Evolutionary conservation across 225 moss, liverwort and hornwort species (phyloP), one percentile per base, ranked within the genome.

Genomic region (Polytrichum commune): DNA sequence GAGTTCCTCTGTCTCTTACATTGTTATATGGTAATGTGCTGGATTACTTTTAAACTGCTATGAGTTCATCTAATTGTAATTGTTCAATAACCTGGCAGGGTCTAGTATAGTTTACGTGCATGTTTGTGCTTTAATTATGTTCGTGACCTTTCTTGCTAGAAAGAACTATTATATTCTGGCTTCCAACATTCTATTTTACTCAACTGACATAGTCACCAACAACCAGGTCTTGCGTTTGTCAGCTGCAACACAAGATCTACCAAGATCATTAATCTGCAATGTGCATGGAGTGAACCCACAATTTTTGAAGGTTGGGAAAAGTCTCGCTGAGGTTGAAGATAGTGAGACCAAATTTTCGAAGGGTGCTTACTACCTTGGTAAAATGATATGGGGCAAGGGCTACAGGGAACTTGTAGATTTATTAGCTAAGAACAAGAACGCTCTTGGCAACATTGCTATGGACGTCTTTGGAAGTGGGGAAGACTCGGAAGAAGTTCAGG

Each of bases 311-410:
- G 85, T 90, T 69, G 92, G 96, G 57, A 90, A 89, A 69, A 75
- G 65, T 68, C 60, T 93, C 25, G 80, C 88, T 5, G 78, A 84
- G 56, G 73, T 68, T 53, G 77, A 79, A 63, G 74, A 73, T 53
- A 77, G 80, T 18, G 83, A 72, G 32, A 69, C 83, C 55, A 79
- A 76, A 61, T 93, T 92, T 53, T 27, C 82, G 0, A 88, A 89
- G 68, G 93, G 93, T 28, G 96, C 92, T 38, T 96, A 96, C 71
- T 96, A 89, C 72, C 84, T 96, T 69, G 96, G 96, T 65, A 96
- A 96, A 77, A 91, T 96, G 96, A 72, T 96, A 28, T 96, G 96
- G 96, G 79, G 85, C 53, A 96, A 96, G 82, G 96, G 96, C 18
- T 96, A 92, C 72, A 86, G 90, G 76, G 93, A 96, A 76, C 88